Evolutionary conservation across 2,329 filamentous ascomycete species (phyloP), one percentile per base, ranked within the genome.

Genomic region (Colletotrichum sansevieriae): DNA sequence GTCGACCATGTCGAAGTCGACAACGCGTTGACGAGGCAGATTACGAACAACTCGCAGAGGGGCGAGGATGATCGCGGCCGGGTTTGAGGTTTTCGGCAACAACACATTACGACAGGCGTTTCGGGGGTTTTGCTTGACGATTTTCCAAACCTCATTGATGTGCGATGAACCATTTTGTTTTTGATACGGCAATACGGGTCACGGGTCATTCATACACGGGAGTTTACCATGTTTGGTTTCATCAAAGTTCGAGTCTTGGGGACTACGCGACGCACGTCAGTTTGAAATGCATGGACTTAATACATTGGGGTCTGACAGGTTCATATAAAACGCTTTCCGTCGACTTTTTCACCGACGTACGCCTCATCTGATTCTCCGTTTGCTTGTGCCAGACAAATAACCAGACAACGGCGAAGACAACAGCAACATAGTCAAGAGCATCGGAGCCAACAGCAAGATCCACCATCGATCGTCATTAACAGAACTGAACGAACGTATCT

Each of bases 1-100:
- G 71, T 61, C 2, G 68, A 72, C 6, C 68, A 72, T 15, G 75
- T 63, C 11, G 70, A 67, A 52, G 61, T 69, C 18, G 66, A 59
- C 41, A 69, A 69, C 43, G 66, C 62, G 2, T 37, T 69, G 12
- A 43, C 66, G 5, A 47, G 41, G 13, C 66, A 63, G 25, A 37
- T 66, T 18, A 65, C 66, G 10, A 52, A 60, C 12, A 69, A 33
- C 11, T 65, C 66, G 25, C 25, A 44, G 62, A 60, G 65, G n/a
- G 54, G 62, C 5, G 65, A 68, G n/a, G 49, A 63, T 9, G 29
- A 35, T 15, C 65, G 65, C 13, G 62, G 62, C 33, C 66, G 66
- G 35, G 25, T 11, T 22, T 62, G 35, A 59, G 54, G n/a, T 4
- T 12, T 25, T 25, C 10, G 13, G 22, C 11, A 25, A 49, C 20